Conservation (phyloP, 1,284 basidiomycete species). For the Tremellales sp. region DNA sequence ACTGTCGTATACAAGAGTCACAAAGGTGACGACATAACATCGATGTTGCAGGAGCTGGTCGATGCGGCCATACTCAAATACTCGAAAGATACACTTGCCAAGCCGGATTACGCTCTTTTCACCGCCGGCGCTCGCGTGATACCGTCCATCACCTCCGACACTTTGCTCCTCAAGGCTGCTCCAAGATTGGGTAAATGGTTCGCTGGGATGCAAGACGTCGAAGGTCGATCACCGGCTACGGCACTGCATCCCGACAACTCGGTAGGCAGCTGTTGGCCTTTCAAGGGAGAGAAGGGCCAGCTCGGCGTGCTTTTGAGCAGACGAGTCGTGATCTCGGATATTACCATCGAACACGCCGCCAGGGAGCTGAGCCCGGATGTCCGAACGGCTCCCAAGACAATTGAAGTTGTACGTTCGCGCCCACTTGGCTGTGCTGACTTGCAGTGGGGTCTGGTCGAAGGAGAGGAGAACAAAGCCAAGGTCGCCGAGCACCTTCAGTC, state of each 20-base stretch:
- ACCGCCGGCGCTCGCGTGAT: conserved; percentile 76
- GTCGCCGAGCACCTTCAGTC: conserved; percentile 43
- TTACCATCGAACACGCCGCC: conserved; percentile 85
- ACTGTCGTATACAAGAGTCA: conserved; percentile 64
- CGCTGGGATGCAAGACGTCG: conserved; percentile 49
- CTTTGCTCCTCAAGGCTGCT: conserved; percentile 61
- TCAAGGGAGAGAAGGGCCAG: conserved; percentile 70
- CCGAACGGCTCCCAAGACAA: conserved; percentile 71
- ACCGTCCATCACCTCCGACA: conserved; percentile 72
- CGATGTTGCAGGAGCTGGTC: conserved; percentile 67
- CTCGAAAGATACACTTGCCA: conserved; percentile 73
- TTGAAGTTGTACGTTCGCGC: conserved; percentile 57
- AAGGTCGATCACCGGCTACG: conserved; percentile 74
- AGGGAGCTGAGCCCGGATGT: conserved; percentile 72
- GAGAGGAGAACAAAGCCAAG: conserved; percentile 62
- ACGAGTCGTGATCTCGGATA: conserved; percentile 64
- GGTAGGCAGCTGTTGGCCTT: conserved; percentile 90
- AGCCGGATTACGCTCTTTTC: conserved; percentile 78
- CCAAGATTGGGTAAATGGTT: conserved; percentile 18
- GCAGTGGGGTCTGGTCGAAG: conserved; percentile 78
- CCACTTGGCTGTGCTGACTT: not conserved
- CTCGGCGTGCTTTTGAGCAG: conserved; percentile 74
- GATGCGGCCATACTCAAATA: conserved; percentile 60
- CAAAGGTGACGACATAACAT: conserved; percentile 70
- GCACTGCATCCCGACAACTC: conserved; percentile 70